Conservation (phyloP, 2,329 filamentous ascomycete genomes). For the Ophiosphaerella korrae region DNA sequence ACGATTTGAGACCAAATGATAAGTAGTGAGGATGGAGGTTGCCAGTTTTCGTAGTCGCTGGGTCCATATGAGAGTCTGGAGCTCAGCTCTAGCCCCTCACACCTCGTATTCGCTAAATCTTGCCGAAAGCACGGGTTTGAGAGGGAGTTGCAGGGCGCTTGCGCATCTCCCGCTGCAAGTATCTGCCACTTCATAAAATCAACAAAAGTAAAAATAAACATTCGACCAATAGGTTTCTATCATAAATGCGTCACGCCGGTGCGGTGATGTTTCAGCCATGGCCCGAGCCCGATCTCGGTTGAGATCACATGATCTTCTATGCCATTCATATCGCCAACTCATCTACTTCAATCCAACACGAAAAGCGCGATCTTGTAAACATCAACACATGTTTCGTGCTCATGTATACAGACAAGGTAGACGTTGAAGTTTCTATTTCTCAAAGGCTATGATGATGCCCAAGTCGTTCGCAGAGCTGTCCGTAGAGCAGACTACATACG, state of each 20-base stretch:
- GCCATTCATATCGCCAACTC: no score
- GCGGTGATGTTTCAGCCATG: no score
- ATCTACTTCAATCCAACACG: no score
- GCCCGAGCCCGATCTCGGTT: no score
- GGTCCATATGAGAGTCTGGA: constrained; percentile 1
- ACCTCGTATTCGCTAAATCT: constrained; percentile 22
- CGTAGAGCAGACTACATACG: constrained; percentile 13
- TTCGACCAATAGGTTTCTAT: no score
- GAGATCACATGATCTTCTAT: no score
- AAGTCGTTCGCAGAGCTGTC: constrained; percentile 9
- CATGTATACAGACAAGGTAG: no score
- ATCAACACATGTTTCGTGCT: no score
- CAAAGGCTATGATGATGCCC: constrained; percentile 1
- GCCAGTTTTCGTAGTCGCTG: background rate
- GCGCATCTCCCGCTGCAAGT: constrained; percentile 14
- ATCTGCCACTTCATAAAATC: background rate
- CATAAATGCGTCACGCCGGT: no score
- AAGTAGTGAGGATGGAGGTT: background rate
- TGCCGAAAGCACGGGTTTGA: constrained; percentile 5
- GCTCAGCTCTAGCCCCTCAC: constrained; percentile 7
- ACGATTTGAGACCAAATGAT: background rate
- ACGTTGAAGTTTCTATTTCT: background rate
- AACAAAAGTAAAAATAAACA: background rate
- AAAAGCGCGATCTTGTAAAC: no score
- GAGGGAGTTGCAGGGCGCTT: constrained; percentile 2